phyloP scores from a whole-genome alignment of 768 basidiomycete species.

The Lentinula boryana region DNA sequence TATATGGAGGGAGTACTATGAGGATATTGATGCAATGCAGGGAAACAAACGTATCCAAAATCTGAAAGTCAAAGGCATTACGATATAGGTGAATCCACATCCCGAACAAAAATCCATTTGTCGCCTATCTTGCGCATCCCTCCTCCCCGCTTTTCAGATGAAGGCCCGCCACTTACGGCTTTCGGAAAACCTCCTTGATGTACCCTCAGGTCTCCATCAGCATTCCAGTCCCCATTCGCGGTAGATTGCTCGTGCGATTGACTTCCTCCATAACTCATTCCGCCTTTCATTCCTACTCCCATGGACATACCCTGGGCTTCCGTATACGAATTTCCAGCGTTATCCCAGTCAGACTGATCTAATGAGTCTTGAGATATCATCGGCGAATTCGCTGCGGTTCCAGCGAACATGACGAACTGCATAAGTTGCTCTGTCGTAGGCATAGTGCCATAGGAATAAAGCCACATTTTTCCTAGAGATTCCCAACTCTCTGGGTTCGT shows the following conservation, averaged over 20 bases:
- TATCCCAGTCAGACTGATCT: constrained; percentile 2
- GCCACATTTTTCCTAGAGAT: constrained; percentile 75
- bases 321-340: background rate
- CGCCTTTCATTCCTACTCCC: background rate
- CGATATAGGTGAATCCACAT: background rate
- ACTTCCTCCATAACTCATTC: background rate
- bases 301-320: background rate
- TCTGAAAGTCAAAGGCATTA: background rate
- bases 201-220: background rate
- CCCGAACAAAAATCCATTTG: constrained; percentile 7
- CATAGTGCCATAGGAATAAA: constrained; percentile 55
- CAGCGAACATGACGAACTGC: constrained; percentile 52
- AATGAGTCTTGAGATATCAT: background rate
- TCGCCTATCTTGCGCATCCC: constrained; percentile 3
- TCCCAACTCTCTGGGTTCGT: constrained; percentile 74
- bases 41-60: background rate
- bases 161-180: background rate
- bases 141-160: background rate
- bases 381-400: background rate
- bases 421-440: constrained; percentile 76
- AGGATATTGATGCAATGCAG: background rate
- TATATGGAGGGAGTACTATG: background rate
- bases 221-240: background rate
- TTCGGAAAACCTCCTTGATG: background rate
- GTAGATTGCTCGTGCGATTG: background rate